Evolutionary conservation across 768 basidiomycete species (phyloP).

Genomic region (Boletus pseudopeckii): DNA sequence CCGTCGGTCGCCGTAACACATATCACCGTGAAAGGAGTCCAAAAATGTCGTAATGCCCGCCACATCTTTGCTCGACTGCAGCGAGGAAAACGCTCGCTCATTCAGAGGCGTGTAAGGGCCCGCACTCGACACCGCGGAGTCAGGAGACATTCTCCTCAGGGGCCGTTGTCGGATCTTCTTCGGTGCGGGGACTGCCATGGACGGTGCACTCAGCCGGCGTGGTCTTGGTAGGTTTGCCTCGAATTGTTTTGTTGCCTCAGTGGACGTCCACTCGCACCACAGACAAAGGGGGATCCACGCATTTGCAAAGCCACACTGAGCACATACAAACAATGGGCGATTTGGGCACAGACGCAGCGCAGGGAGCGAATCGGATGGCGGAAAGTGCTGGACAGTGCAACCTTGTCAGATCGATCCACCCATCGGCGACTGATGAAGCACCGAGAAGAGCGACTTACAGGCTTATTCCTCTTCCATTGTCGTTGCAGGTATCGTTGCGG

Average conservation of each 20-base stretch:
- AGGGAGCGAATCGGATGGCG: constrained; percentile 46
- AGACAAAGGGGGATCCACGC: constrained; percentile 48
- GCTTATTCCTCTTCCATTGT: constrained; percentile 43
- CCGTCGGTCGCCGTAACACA: constrained; percentile 13
- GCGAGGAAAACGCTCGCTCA: constrained; percentile 11
- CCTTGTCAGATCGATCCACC: constrained; percentile 16
- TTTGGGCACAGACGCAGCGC: constrained; percentile 39
- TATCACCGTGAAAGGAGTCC: constrained; percentile 21
- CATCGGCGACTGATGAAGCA: constrained; percentile 7
- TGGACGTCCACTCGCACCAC: constrained; percentile 49
- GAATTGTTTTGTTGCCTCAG: constrained; percentile 38
- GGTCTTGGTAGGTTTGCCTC: constrained; percentile 38
- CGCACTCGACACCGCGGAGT: constrained; percentile 19
- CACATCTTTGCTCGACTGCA: constrained; percentile 9
- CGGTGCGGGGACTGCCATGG: constrained; percentile 9
- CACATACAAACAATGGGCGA: constrained; percentile 46
- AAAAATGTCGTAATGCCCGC: constrained; percentile 30
- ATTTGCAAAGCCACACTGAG: constrained; percentile 45
- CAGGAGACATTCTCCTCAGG: constrained; percentile 20
- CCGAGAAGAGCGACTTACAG: constrained; percentile 27
- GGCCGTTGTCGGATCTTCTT: constrained; percentile 9
- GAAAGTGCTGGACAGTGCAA: constrained; percentile 35
- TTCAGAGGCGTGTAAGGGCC: constrained; percentile 22
- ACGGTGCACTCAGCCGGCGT: constrained; percentile 30
- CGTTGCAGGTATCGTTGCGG: constrained; percentile 36